Base-by-base conservation (phyloP, 2,329 filamentous ascomycete species). In the Stagonosporopsis chrysanthemi region DNA sequence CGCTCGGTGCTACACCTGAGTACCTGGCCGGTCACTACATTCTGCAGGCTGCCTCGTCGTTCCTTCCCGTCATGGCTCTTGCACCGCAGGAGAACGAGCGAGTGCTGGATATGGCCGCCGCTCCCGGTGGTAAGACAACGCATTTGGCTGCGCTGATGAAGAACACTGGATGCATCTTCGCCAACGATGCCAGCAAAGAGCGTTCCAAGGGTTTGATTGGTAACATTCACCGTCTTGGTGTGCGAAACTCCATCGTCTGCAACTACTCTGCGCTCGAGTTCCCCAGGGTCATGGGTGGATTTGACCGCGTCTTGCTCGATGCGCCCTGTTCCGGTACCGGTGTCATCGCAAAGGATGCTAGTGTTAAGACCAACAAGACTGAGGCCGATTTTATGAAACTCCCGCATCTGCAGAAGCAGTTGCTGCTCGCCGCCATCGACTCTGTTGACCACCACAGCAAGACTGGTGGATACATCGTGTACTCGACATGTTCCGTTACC, bases 21-120 rank as follows among this genome's bases (percentile, higher is more conserved):
- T 99, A 99, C 77, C 86, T 99, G 12, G 93, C 94, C 15, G 95
- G 95, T 17, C 92, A 99, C 78, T 99, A 99, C 81, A 98, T 99
- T 68, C 85, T 99, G 12, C 95, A 99, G 81, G 95, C 95, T 0
- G 95, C 95, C 0, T 96, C 91, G 6, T 97, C 93, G 17, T 99
- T 99, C 82, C 84, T 99, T 46, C 95, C 95, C 62, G 95, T 97
- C 71, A 98, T 99, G 92, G 94, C 95, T 9, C 85, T 99, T 12
- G 93, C 91, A 6, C 95, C 95, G 0, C 94, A 98, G 78, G 91
- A 96, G 77, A 85, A 92, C 67, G 94, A 99, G 81, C 88, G 95
- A 33, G 85, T 96, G 47, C 88, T 99, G 52, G 94, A 97, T 82
- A 89, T 98, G 93, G 92, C 95, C 48, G 90, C 95, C 66, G 94